phyloP scores from a whole-genome alignment of 139 green algal species.

The Chlamydomonas eustigma region DNA sequence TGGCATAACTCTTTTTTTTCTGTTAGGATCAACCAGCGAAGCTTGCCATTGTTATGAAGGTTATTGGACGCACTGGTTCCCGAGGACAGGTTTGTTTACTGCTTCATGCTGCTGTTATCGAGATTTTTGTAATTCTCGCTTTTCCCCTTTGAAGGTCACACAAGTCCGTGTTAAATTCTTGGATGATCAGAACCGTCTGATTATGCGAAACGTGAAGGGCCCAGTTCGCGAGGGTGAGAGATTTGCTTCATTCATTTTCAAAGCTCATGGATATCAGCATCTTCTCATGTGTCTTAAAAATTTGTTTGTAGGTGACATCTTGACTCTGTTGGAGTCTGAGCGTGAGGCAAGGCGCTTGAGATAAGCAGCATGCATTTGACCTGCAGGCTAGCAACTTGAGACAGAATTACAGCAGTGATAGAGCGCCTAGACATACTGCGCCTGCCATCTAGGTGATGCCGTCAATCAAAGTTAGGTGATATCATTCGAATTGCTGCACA shows the following conservation, averaged over 20 bases:
- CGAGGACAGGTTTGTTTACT: slow-evolving; percentile 80
- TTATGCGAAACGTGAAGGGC: slow-evolving; percentile 99
- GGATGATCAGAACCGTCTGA: slow-evolving; percentile 95
- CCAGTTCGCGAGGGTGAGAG: slow-evolving; percentile 92
- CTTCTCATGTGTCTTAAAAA: not conserved
- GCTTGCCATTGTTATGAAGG: slow-evolving; percentile 99
- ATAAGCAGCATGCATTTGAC: slow-evolving; percentile 39
- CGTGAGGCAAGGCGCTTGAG: slow-evolving; percentile 92
- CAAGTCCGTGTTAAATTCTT: slow-evolving; percentile 99
- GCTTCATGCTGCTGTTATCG: not conserved
- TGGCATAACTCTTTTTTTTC: not conserved
- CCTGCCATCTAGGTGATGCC: not conserved
- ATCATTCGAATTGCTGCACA: not conserved
- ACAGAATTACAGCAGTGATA: too few relatives aligned
- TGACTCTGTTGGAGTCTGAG: slow-evolving; percentile 98
- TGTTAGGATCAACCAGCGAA: slow-evolving; percentile 83
- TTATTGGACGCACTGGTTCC: slow-evolving; percentile 96
- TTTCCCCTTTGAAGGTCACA: slow-evolving; percentile 96
- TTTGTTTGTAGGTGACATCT: slow-evolving; percentile 81
- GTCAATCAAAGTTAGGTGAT: not conserved
- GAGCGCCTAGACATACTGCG: too few relatives aligned
- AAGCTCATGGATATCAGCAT: not conserved
- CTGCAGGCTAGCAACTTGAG: too few relatives aligned
- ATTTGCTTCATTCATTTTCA: not conserved
- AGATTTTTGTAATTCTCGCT: too few relatives aligned